Evolutionary conservation across 192 early-diverging fungal species (phyloP), one percentile per base, ranked within the genome.

Genomic region (Backusella mclennaniae): DNA sequence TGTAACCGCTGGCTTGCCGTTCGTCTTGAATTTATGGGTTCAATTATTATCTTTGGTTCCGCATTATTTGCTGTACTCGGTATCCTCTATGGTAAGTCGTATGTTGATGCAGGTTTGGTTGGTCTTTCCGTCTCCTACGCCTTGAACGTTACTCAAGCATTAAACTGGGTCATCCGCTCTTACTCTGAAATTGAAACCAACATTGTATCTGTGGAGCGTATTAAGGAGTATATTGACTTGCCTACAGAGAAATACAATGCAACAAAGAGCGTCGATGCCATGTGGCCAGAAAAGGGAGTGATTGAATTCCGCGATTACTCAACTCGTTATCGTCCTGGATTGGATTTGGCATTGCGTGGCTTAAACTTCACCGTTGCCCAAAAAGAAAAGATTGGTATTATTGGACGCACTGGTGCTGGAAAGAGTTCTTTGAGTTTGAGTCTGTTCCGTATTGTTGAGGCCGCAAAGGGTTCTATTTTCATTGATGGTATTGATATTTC

Each of bases 131-230:
- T 93, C 15, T 89, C 88, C 4, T 95, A 94, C 74, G 85, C 94
- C n/a, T 80, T 92, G 2, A 85, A 86, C 35, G 88, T 95, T 41
- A 95, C 96, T 1, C 91, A 95, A 79, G 90, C 93, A 35, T 80
- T 98, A 35, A 94, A 95, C 79, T 96, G 93, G 96, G 90, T 93
- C 82, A 91, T 98, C 14, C 89, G 96, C n/a, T 91, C 93, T 71
- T 94, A 90, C 67, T 94, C 93, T 73, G 95, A 97, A 79, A 93
- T 97, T 49, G 96, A 96, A 69, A 87, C 85, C 59, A 84, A 88
- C 31, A 83, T 93, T 73, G 89, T 91, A 2, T 89, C 92, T 14
- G 92, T 95, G n/a, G 94, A 96, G 80, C 90, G 95, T 38, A 87
- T 93, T 69, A 89, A 90, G 39, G 96, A 97, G 84, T 97, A 96